These are phyloP conservation scores for Berberis vulgaris DNA, from an alignment of 164 flowering plant genomes.

Conservation along the genomic window DNA sequence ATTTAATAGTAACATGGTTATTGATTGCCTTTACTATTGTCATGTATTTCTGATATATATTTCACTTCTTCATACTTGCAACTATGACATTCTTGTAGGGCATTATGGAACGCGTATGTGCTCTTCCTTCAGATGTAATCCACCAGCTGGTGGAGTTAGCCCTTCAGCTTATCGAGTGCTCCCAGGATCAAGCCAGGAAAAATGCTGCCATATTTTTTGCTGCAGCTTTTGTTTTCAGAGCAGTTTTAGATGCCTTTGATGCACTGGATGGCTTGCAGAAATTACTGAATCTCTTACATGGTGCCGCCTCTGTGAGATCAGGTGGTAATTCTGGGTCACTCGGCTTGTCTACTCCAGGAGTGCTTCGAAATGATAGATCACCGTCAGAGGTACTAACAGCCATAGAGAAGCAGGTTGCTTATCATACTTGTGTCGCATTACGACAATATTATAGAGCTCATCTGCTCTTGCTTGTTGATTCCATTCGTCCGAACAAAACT, in stretches of 20 bases:
- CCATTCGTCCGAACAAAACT: slow-evolving; percentile 80
- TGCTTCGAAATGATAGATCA: slow-evolving; percentile 69
- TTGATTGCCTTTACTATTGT: neutral
- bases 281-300: slow-evolving; percentile 56
- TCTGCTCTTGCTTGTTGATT: slow-evolving; percentile 84
- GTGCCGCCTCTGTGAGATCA: slow-evolving; percentile 85
- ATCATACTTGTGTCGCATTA: slow-evolving; percentile 81
- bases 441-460: slow-evolving; percentile 94
- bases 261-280: slow-evolving; percentile 78
- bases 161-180: slow-evolving; percentile 77
- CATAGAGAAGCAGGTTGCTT: slow-evolving; percentile 90
- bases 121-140: slow-evolving; percentile 76
- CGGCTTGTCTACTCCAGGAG: slow-evolving; percentile 34
- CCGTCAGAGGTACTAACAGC: slow-evolving; percentile 79
- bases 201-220: slow-evolving; percentile 86
- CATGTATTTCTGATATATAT: neutral
- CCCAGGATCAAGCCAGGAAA: slow-evolving; percentile 85
- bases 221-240: slow-evolving; percentile 88
- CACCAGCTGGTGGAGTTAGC: slow-evolving; percentile 80
- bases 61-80: neutral
- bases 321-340: slow-evolving; percentile 63
- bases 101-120: slow-evolving; percentile 95
- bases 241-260: slow-evolving; percentile 85
- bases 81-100: slow-evolving; percentile 36
- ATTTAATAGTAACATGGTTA: neutral